phyloP scores from a whole-genome alignment of 75 land plant genomes.

The Selaginella moellendorffii region DNA sequence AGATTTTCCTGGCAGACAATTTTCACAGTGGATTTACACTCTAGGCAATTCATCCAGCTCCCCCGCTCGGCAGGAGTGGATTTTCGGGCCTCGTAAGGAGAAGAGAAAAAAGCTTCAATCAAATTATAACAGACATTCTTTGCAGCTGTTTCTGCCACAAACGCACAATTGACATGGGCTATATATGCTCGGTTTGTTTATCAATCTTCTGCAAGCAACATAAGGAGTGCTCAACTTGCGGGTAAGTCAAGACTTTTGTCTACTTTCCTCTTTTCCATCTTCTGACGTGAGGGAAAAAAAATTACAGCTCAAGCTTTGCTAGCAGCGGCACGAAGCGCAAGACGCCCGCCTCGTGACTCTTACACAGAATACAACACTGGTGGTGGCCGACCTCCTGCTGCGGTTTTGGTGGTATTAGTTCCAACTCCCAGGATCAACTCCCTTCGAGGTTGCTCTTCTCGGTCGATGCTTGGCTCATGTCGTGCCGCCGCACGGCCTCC shows the following conservation, averaged over 20 bases:
- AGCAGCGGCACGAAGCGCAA: slow-evolving; percentile 2
- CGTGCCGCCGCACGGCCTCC: slow-evolving; percentile 2
- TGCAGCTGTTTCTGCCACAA: slow-evolving; percentile 98
- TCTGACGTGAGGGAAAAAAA: not conserved
- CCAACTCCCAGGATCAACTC: slow-evolving; percentile 1
- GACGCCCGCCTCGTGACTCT: slow-evolving; percentile 2
- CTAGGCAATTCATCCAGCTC: slow-evolving; percentile 69
- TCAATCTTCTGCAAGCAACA: slow-evolving; percentile 90
- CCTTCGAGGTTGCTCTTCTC: slow-evolving; percentile 1
- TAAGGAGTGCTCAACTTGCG: slow-evolving; percentile 86
- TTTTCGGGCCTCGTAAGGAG: slow-evolving; percentile 89
- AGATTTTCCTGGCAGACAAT: slow-evolving; percentile 41
- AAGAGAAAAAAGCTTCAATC: not conserved
- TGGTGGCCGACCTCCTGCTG: slow-evolving; percentile 2
- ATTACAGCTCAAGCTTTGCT: slow-evolving; percentile 1
- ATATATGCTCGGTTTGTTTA: slow-evolving; percentile 85
- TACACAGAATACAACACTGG: not conserved
- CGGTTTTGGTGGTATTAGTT: slow-evolving; percentile 1
- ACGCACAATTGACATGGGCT: slow-evolving; percentile 91
- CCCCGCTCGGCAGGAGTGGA: slow-evolving; percentile 89
- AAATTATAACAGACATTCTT: not conserved
- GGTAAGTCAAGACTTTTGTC: slow-evolving; percentile 34
- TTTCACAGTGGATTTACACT: slow-evolving; percentile 83
- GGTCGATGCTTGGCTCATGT: slow-evolving; percentile 1
- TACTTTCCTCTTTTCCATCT: slow-evolving; percentile 1